These are phyloP conservation scores for Pilobolus umbonatus DNA, from an alignment of 192 early-diverging fungal species.

Conservation along the genomic window DNA sequence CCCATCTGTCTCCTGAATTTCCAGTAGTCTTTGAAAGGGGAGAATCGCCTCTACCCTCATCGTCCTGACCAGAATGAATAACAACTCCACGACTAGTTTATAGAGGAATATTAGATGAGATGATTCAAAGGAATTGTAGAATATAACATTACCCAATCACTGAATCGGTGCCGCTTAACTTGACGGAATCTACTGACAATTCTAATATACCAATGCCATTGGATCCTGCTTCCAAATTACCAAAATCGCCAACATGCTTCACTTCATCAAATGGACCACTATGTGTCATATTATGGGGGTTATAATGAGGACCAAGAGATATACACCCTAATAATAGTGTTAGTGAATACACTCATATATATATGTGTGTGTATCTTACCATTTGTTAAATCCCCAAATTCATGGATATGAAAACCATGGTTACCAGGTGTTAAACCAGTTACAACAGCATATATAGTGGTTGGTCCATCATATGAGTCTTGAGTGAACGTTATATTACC, in stretches of 20 bases:
- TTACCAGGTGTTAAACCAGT: conserved; percentile 59
- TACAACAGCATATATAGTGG: conserved; percentile 50
- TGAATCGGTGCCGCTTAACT: conserved; percentile 60
- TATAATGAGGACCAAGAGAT: conserved; percentile 85
- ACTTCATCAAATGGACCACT: conserved; percentile 63
- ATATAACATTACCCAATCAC: conserved; percentile 56
- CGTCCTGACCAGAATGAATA: conserved; percentile 74
- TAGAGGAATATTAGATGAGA: neutral
- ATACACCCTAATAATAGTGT: conserved; percentile 54
- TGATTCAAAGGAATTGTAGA: neutral
- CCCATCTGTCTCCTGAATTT: conserved; percentile 75
- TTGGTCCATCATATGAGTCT: conserved; percentile 37
- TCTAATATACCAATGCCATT: conserved; percentile 47
- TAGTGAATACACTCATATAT: neutral
- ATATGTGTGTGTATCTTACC: conserved; percentile 1
- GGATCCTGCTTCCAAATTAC: conserved; percentile 63
- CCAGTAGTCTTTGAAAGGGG: conserved; percentile 67
- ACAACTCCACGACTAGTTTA: conserved; percentile 63
- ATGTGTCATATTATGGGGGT: conserved; percentile 74
- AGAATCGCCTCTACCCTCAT: conserved; percentile 68
- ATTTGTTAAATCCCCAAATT: conserved; percentile 67
- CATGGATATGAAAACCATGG: conserved; percentile 86
- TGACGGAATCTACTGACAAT: conserved; percentile 49
- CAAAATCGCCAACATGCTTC: conserved; percentile 89
- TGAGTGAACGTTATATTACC: conserved; percentile 69